Conservation (phyloP, 305 asterid genomes). For the Solanum hybrid region DNA sequence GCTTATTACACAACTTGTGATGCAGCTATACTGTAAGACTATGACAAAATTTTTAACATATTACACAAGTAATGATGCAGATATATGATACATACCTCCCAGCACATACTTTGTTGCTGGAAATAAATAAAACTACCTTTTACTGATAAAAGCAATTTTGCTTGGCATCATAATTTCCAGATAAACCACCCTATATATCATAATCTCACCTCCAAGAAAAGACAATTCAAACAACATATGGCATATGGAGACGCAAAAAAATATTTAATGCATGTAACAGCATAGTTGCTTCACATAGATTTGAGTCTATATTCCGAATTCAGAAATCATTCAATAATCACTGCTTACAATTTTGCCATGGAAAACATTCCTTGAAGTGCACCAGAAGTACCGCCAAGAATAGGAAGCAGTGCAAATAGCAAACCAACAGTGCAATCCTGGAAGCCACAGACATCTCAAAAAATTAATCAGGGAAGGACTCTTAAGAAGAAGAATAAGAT, state of each 20-base stretch:
- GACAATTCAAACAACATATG: neutral
- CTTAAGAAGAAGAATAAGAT: neutral
- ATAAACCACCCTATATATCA: neutral
- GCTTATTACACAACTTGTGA: neutral
- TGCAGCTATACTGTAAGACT: neutral
- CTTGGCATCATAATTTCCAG: neutral
- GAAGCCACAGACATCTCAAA: conserved; percentile 14
- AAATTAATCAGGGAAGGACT: neutral
- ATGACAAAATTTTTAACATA: neutral
- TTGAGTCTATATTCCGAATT: neutral
- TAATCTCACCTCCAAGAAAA: neutral
- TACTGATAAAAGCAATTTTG: neutral
- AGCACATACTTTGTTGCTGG: neutral
- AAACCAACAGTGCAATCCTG: conserved; percentile 88
- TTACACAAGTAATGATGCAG: neutral
- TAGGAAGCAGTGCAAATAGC: conserved; percentile 81
- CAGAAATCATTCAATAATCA: neutral
- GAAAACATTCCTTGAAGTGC: conserved; percentile 63
- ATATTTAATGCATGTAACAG: neutral
- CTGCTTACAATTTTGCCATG: conserved; percentile 58
- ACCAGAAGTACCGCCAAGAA: conserved; percentile 77
- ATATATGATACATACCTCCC: neutral
- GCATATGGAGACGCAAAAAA: neutral
- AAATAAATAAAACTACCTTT: neutral
- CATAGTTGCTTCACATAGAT: neutral